Percentiles rank a stretch among this genome's conserved stretches.
Evolutionary conservation across 306 rosid species (phyloP).

Genomic region (Lupinus albus): DNA sequence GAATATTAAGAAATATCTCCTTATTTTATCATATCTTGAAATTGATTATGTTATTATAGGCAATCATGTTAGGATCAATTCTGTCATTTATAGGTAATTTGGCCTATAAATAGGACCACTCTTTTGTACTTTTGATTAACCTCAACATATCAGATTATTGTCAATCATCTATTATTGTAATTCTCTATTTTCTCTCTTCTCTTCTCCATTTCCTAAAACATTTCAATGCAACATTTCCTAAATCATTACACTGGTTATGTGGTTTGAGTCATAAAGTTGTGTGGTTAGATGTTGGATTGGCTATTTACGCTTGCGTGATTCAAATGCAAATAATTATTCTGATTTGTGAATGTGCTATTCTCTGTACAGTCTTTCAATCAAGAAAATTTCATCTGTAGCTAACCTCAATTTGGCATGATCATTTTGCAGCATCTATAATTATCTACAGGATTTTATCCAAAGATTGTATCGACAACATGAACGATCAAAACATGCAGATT

Average conservation of each 20-base stretch:
- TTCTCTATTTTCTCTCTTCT: too few species aligned
- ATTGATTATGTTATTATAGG: too few species aligned
- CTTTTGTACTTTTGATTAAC: too few species aligned
- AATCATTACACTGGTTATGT: neutral
- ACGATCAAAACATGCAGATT: constrained; percentile 48
- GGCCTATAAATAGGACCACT: too few species aligned
- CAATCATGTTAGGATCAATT: too few species aligned
- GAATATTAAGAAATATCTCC: too few species aligned
- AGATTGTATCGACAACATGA: constrained; percentile 50
- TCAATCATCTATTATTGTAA: too few species aligned
- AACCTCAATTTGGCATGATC: constrained; percentile 38
- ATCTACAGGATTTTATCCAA: constrained; percentile 58
- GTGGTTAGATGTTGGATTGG: constrained; percentile 16
- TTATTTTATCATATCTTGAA: too few species aligned
- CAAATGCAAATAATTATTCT: constrained; percentile 24
- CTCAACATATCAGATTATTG: too few species aligned
- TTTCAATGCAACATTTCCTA: too few species aligned
- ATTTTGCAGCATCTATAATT: constrained; percentile 92
- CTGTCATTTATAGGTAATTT: too few species aligned
- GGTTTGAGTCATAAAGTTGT: neutral
- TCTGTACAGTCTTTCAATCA: neutral
- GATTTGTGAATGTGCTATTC: neutral
- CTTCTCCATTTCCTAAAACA: too few species aligned
- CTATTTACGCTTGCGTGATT: constrained; percentile 13
- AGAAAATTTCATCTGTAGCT: constrained; percentile 22